Conservation (phyloP, 1,284 basidiomycete genomes). For the Lignosus rhinocerotis region DNA sequence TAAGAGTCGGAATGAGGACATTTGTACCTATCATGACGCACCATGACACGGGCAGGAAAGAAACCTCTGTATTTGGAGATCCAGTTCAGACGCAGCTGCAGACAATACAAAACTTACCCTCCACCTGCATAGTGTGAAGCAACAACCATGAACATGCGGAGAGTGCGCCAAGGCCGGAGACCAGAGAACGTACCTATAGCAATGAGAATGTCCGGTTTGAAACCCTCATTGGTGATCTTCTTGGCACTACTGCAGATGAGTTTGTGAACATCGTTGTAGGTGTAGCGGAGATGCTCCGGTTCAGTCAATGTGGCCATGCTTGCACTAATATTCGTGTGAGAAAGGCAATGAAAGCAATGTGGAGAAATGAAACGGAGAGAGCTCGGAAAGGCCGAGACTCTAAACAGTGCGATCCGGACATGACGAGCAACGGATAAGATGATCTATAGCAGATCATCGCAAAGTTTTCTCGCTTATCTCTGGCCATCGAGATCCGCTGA, state of each 20-base stretch:
- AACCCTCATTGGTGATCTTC: conserved; percentile 53
- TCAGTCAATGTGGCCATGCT: conserved; percentile 23
- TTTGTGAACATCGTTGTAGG: conserved; percentile 87
- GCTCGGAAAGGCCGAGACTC: not conserved
- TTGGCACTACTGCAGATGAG: conserved; percentile 64
- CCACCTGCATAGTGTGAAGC: conserved; percentile 50
- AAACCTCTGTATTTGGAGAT: conserved; percentile 65
- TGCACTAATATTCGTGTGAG: not conserved
- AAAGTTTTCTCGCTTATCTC: not conserved
- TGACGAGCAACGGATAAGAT: not conserved
- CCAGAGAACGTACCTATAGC: conserved; percentile 65
- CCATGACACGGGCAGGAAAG: conserved; percentile 91
- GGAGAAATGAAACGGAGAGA: not conserved
- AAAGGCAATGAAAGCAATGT: not conserved
- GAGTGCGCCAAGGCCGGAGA: not conserved
- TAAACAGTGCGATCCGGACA: not conserved
- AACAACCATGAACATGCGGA: not conserved
- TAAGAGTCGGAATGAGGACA: not conserved
- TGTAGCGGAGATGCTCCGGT: conserved; percentile 63
- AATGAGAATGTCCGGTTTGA: conserved; percentile 78
- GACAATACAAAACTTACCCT: conserved; percentile 57
- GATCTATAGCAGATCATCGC: not conserved
- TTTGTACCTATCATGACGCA: conserved; percentile 34
- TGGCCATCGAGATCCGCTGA: not conserved
- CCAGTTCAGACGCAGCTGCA: conserved; percentile 20